Conservation (phyloP, 2,329 filamentous ascomycete genomes). For the Aspergillus persii region DNA sequence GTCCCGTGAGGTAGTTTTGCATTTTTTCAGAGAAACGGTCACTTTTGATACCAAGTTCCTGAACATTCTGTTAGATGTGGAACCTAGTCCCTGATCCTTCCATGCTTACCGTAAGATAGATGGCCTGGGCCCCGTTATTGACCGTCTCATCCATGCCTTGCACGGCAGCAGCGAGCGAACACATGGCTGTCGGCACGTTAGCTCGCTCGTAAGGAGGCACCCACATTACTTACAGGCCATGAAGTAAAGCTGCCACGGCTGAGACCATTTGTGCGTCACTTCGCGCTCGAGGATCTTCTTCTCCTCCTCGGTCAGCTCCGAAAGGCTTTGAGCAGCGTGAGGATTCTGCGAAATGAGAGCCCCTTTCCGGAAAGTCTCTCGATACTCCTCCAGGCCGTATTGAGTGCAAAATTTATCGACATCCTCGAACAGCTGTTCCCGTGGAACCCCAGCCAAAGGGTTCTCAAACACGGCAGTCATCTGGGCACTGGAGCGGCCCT, state of each 20-base stretch:
- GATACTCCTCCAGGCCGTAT: conserved; percentile 49
- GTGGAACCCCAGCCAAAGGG: conserved; percentile 53
- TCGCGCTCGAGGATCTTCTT: conserved; percentile 44
- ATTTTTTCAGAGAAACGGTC: conserved; percentile 13
- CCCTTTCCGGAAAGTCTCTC: conserved; percentile 52
- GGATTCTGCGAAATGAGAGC: conserved; percentile 54
- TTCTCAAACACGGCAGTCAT: conserved; percentile 50
- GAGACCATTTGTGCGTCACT: conserved; percentile 50
- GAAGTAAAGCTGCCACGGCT: conserved; percentile 51
- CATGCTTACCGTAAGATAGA: conserved; percentile 30
- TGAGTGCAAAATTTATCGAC: conserved; percentile 55
- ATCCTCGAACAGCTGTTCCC: conserved; percentile 52
- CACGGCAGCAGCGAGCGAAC: conserved; percentile 55
- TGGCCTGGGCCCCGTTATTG: conserved; percentile 47
- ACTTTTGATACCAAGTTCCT: conserved; percentile 14
- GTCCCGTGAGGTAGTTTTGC: conserved; percentile 38
- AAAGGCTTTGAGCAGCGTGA: conserved; percentile 47
- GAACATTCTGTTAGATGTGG: background rate
- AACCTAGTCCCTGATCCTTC: background rate
- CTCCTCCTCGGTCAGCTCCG: conserved; percentile 47
- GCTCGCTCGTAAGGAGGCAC: background rate
- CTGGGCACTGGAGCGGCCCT: conserved; percentile 20
- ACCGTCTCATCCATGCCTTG: conserved; percentile 54
- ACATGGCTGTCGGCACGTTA: conserved; percentile 37
- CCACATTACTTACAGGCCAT: conserved; percentile 32